Evolutionary conservation across 2,329 filamentous ascomycete species (phyloP).

Genomic region (Exophiala dermatitidis): DNA sequence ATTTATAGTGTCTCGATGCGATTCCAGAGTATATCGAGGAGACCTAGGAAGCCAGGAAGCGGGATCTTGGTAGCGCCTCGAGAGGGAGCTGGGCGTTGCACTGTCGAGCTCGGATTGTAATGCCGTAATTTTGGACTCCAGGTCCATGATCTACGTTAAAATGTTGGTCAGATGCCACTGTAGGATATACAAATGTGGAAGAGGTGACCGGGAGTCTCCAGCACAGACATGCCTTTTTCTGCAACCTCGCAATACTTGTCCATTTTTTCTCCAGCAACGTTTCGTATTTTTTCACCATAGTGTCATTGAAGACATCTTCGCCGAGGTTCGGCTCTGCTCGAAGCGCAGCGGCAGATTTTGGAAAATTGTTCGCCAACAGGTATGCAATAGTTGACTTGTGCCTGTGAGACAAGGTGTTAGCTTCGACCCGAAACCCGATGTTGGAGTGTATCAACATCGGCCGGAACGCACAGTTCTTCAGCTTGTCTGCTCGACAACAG

Average conservation of each 20-base stretch:
- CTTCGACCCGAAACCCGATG: slow-evolving; percentile 16
- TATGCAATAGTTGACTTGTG: slow-evolving; percentile 94
- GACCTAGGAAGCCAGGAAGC: slow-evolving; percentile 76
- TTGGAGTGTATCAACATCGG: slow-evolving; percentile 2
- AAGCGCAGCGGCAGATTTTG: slow-evolving; percentile 62
- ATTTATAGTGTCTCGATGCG: slow-evolving; percentile 72
- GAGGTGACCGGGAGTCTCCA: too few species aligned
- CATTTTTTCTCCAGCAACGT: slow-evolving; percentile 94
- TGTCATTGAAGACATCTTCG: slow-evolving; percentile 66
- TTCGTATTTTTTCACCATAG: slow-evolving; percentile 88
- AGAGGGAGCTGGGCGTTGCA: slow-evolving; percentile 69
- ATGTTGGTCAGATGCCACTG: too few species aligned
- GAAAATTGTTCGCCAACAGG: slow-evolving; percentile 64
- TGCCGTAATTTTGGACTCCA: slow-evolving; percentile 65
- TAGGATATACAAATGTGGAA: too few species aligned
- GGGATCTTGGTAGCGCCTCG: slow-evolving; percentile 77
- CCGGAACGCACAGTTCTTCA: slow-evolving; percentile 70
- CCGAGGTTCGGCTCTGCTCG: slow-evolving; percentile 67
- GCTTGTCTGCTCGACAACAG: slow-evolving; percentile 72
- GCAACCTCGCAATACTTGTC: slow-evolving; percentile 88
- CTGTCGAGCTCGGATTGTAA: slow-evolving; percentile 80
- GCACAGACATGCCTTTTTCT: too few species aligned
- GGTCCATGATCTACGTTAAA: slow-evolving; percentile 96
- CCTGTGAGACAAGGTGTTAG: too few species aligned
- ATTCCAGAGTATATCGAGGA: slow-evolving; percentile 74